These are phyloP conservation scores for Rhizopus arrhizus DNA, from an alignment of 371 early-diverging fungal genomes.

Conservation along the genomic window DNA sequence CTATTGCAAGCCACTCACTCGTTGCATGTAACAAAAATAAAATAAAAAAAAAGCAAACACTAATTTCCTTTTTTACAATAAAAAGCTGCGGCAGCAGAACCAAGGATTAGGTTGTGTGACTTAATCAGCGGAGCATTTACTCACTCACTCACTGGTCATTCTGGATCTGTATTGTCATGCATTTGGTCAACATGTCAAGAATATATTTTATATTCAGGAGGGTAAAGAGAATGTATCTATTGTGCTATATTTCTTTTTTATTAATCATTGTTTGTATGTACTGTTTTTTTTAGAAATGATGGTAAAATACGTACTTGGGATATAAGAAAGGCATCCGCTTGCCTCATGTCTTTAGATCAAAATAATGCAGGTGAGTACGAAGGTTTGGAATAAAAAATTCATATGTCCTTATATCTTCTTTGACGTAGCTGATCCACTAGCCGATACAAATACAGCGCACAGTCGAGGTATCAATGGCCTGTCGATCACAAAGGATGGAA, in stretches of 20 bases:
- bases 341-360: slow-evolving; percentile 63
- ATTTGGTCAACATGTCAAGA: slow-evolving; percentile 85
- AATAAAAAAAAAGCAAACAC: no score
- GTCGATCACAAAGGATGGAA: slow-evolving; percentile 65
- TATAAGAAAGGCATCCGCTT: slow-evolving; percentile 70
- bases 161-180: slow-evolving; percentile 66
- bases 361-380: slow-evolving; percentile 51
- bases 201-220: slow-evolving; percentile 78
- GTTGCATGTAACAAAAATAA: slow-evolving; percentile 66
- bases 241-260: no score
- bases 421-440: slow-evolving; percentile 27
- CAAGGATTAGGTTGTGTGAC: slow-evolving; percentile 80
- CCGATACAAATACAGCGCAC: slow-evolving; percentile 65
- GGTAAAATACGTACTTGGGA: slow-evolving; percentile 80
- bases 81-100: slow-evolving; percentile 65
- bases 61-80: slow-evolving; percentile 3
- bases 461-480: slow-evolving; percentile 74
- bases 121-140: slow-evolving; percentile 73
- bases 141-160: slow-evolving; percentile 77
- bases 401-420: background rate
- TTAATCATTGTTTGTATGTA: background rate
- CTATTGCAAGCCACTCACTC: slow-evolving; percentile 74
- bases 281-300: slow-evolving; percentile 51
- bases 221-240: slow-evolving; percentile 45
- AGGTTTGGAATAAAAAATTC: background rate